Percentiles rank a stretch among this genome's conserved stretches.
These are phyloP conservation scores for Funneliformis mosseae DNA, from an alignment of 192 early-diverging fungal species.

Conservation along the genomic window DNA sequence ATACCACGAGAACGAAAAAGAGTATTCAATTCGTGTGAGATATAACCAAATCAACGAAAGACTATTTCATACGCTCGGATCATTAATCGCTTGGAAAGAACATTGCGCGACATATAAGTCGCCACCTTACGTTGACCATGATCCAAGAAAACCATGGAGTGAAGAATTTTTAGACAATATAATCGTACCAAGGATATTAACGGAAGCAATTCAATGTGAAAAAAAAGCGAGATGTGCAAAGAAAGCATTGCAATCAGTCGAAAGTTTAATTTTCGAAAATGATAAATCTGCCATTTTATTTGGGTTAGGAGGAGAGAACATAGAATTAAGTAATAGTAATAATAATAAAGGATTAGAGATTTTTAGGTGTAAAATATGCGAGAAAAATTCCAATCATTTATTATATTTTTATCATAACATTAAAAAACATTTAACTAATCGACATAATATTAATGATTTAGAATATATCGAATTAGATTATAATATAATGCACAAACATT, in stretches of 20 bases:
- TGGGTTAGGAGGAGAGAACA: background rate
- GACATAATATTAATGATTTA: background rate
- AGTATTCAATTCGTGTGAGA: background rate
- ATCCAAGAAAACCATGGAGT: background rate
- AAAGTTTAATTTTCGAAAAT: background rate
- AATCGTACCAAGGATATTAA: background rate
- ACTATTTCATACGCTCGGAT: background rate
- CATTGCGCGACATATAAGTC: background rate
- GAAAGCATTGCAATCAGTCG: background rate
- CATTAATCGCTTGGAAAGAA: background rate
- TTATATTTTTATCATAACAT: background rate
- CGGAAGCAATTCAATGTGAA: background rate
- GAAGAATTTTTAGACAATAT: background rate
- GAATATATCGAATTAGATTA: background rate
- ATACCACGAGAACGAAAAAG: background rate
- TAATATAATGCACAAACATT: background rate
- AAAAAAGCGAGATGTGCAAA: background rate
- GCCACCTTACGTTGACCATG: background rate
- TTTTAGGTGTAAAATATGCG: background rate
- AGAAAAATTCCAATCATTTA: background rate
- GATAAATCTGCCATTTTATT: background rate
- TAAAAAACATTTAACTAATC: background rate
- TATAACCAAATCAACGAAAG: constrained; percentile 4
- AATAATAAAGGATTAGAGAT: background rate
- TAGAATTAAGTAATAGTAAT: background rate